Base-by-base conservation (phyloP, 2,329 filamentous ascomycete species). In the Dryadomyces sulphureus region DNA sequence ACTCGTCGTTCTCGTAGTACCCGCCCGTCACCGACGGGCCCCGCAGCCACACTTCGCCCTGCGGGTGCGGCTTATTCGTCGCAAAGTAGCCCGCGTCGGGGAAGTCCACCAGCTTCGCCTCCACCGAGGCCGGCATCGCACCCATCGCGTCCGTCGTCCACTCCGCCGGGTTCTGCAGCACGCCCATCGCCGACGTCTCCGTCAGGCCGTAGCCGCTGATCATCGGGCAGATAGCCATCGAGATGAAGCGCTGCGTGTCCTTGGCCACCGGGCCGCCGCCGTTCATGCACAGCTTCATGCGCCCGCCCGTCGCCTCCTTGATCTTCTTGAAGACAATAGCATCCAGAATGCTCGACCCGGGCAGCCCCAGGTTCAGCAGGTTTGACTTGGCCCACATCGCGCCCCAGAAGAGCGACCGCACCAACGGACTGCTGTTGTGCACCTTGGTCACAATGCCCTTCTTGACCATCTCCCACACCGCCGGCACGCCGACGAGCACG, bases 391-490 rank as follows among this genome's bases (percentile, higher is more conserved):
- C 65, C 53, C 65, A 67, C 52, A 77, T 58, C 3, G 72, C 71
- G 41, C 66, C 68, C 74, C 73, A 77, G 70, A 94, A 94, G 59
- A 94, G 67, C 53, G 81, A 83, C 62, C 75, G 80, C 45, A 81
- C 73, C 30, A 94, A 52, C 16, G 74, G 65, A 57, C 77, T 80
- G 56, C 79, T 73, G 53, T 77, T 73, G 59, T 81, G 75, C 47
- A 93, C 78, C 66, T 89, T 88, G 60, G 69, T 69, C 49, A 88
- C 65, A 55, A 94, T 86, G 50, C 87, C 87, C 68, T 94, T 94
- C 75, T 92, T 93, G 50, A 94, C 82, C 4, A 81, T 83, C 64
- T 94, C 87, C 82, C 85, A 94, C 4, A 94, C 86, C 25, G 86
- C 85, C 3, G 87, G 87, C 5, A 94, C 87, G 60, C 87, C 87